Evolutionary conservation across 2,329 filamentous ascomycete genomes (phyloP).

Genomic region (Penicillium sp.): DNA sequence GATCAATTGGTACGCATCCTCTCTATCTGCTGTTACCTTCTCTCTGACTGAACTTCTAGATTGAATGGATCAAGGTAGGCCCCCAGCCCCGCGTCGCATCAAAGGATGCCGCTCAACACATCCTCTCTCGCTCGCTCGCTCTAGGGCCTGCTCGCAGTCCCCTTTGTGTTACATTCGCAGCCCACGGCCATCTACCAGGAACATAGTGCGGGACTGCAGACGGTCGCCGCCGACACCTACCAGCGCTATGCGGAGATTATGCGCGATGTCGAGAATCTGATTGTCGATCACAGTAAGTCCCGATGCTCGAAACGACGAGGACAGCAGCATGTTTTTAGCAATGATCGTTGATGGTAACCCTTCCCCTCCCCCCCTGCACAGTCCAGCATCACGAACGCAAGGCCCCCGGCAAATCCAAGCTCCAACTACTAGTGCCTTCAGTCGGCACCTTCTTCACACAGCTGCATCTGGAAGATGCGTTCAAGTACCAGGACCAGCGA

Average conservation of each 20-base stretch:
- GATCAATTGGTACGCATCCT: constrained; percentile 68
- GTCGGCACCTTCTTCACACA: constrained; percentile 93
- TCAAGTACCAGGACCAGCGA: constrained; percentile 81
- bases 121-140: not conserved
- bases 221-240: constrained; percentile 77
- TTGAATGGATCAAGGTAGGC: constrained; percentile 85
- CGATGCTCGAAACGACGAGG: no score
- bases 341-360: no score
- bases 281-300: constrained; percentile 78
- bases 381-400: constrained; percentile 71
- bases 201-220: constrained; percentile 60
- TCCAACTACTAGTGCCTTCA: constrained; percentile 85
- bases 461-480: constrained; percentile 81
- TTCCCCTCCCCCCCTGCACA: constrained; percentile 32
- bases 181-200: constrained; percentile 81
- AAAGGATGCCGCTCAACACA: no score
- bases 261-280: constrained; percentile 84
- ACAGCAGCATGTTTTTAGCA: no score
- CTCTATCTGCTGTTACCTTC: not conserved
- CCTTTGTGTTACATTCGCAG: constrained; percentile 94
- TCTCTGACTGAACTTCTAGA: constrained; percentile 37
- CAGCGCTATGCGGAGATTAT: constrained; percentile 92
- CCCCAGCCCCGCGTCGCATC: not conserved
- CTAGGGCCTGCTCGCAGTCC: constrained; percentile 77
- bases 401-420: constrained; percentile 73